phyloP scores from a whole-genome alignment of 2,329 filamentous ascomycete species.

The Neopestalotiopsis sp. region DNA sequence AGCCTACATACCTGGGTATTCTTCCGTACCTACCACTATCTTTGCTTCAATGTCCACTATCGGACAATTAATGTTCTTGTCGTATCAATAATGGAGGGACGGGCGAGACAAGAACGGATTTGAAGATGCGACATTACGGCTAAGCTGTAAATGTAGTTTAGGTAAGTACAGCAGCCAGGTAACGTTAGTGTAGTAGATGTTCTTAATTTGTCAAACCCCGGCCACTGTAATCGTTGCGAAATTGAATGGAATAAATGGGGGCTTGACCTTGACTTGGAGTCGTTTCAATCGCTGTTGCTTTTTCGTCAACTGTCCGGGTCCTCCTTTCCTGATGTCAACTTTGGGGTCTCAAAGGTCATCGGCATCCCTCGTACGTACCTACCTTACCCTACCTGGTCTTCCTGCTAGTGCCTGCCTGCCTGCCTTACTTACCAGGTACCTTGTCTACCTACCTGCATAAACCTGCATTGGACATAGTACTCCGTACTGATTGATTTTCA shows the following conservation, averaged over 20 bases:
- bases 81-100: background rate
- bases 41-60: background rate
- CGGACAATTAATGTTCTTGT: constrained; percentile 2
- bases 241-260: no score
- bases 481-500: no score
- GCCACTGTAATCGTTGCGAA: no score
- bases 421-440: background rate
- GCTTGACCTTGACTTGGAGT: no score
- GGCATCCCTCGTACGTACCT: background rate
- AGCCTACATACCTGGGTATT: no score
- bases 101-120: background rate
- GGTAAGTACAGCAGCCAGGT: background rate
- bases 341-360: background rate
- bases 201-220: no score
- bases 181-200: no score
- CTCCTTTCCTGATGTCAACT: background rate
- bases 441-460: no score
- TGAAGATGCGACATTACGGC: background rate
- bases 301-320: background rate
- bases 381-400: background rate
- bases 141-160: background rate
- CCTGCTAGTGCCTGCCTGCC: background rate
- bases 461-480: no score
- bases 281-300: no score
- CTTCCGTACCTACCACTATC: background rate